These are phyloP conservation scores for Annulohypoxylon bovei DNA, from an alignment of 495 filamentous ascomycete genomes.

Conservation along the genomic window DNA sequence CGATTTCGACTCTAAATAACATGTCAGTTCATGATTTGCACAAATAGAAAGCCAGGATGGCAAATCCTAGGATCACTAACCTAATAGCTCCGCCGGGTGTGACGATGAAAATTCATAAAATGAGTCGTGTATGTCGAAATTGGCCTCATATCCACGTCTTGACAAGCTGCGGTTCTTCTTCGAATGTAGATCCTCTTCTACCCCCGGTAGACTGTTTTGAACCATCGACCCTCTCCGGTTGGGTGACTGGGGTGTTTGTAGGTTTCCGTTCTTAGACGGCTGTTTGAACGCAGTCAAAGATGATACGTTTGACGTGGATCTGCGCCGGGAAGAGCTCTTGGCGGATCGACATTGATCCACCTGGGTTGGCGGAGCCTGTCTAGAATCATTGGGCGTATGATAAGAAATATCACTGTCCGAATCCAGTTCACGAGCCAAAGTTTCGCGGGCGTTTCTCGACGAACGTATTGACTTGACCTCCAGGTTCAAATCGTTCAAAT, in stretches of 20 bases:
- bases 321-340: slow-evolving; percentile 22
- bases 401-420: slow-evolving; percentile 13
- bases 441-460: neutral
- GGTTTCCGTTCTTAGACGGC: slow-evolving; percentile 44
- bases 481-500: neutral
- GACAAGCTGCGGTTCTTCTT: slow-evolving; percentile 19
- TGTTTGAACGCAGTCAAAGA: slow-evolving; percentile 17
- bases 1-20: slow-evolving; percentile 20
- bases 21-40: slow-evolving; percentile 13
- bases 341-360: slow-evolving; percentile 3
- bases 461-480: neutral
- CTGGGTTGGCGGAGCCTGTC: slow-evolving; percentile 14
- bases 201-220: slow-evolving; percentile 15
- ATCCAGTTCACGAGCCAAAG: neutral
- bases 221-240: slow-evolving; percentile 9
- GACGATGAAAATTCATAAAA: slow-evolving; percentile 27
- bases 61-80: slow-evolving; percentile 30
- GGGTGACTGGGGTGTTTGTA: slow-evolving; percentile 42
- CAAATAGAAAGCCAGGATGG: neutral
- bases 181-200: slow-evolving; percentile 17
- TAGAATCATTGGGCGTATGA: slow-evolving; percentile 15
- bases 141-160: slow-evolving; percentile 16
- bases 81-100: slow-evolving; percentile 14
- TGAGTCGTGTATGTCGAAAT: slow-evolving; percentile 30
- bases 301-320: slow-evolving; percentile 25